Evolutionary conservation across 371 early-diverging fungal species (phyloP), one percentile per base, ranked within the genome.

Genomic region (Apophysomyces trapeziformis): DNA sequence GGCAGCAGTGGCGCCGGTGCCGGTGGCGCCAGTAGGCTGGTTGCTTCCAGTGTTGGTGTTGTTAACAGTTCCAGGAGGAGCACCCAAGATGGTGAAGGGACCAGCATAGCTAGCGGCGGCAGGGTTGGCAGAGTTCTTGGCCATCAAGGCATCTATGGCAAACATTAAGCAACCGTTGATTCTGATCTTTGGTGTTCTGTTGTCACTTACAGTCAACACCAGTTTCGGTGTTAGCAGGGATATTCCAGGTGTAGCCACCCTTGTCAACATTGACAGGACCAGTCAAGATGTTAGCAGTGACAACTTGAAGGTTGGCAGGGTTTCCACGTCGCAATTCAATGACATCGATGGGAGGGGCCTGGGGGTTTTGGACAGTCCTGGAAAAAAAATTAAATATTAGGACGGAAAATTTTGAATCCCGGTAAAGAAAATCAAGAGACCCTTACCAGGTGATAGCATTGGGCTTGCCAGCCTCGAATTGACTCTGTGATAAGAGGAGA

Each of bases 271-370:
- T 35, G 39, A 63, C 57, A 43, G 36, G 16, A 14, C 8, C 38
- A 39, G 9, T 56, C 35, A 56, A n/a, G 57, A 57, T 36, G 57
- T 56, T 39, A 13, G 57, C 39, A 21, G 21, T 12, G 37, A 63
- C 63, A n/a, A 56, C 35, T 14, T 61, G 56, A 18, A 67, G 59
- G 47, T 61, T 57, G 14, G 37, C n/a, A 9, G 56, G 21, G 46
- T 38, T 44, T 38, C 68, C 68, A 44, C 46, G 18, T 35, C 36
- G 54, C 58, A 67, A 62, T 26, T 57, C 68, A 46, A 67, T 62
- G 21, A 43, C 32, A 32, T 57, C 21, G 21, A 67, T 41, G 58
- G 57, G 58, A 14, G 57, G 45, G 36, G 62, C 41, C 7, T 35
- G 14, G 36, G 68, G 16, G 37, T 67, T 45, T 8, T 39, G 14